Base-by-base conservation (phyloP, 2,329 filamentous ascomycete genomes). In the Coniochaeta ligniaria region DNA sequence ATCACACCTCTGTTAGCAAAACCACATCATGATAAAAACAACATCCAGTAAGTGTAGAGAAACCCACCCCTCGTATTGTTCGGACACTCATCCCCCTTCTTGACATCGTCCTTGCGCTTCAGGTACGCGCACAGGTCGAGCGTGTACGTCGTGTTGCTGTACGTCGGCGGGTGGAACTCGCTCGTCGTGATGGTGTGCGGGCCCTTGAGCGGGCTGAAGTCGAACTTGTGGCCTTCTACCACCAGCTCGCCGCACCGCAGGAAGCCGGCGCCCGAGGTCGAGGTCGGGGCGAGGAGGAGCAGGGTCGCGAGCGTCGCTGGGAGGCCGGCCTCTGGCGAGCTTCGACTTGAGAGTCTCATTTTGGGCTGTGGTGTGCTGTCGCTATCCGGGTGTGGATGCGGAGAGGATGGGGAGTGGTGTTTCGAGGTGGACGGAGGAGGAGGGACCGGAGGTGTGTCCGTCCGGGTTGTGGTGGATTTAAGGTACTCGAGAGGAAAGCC, bases 111-210 rank as follows among this genome's bases (percentile, higher is more conserved):
- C 57, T 80, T 82, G 70, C 83, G 83, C 72, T 84, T 83, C 65
- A 96, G 75, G 7, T 84, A 79, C 59, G 79, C 75, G 76, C 92
- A 96, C 57, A 96, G 80, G 68, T 96, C 89, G 61, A 96, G 71
- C 0, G 90, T 93, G 73, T 92, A 96, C 50, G 91, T 94, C 28
- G 86, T 91, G 73, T 95, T 95, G 62, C 78, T 80, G 31, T 83
- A 77, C 17, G 79, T 78, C 17, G 78, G 80, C 22, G 80, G 80
- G 36, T 80, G 74, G 64, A 80, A 77, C 66, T 78, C 79, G 68
- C 77, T 79, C 57, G 84, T 84, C 60, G 91, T 80, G 41, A 92
- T 86, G 0, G 86, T 84, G 71, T 89, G 88, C 36, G 88, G 87
- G 1, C 89, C 90, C 6, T 76, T 78, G 8, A 93, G 81, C 64